Conservation (phyloP, 2,329 filamentous ascomycete genomes). For the Alternaria ventricosa region DNA sequence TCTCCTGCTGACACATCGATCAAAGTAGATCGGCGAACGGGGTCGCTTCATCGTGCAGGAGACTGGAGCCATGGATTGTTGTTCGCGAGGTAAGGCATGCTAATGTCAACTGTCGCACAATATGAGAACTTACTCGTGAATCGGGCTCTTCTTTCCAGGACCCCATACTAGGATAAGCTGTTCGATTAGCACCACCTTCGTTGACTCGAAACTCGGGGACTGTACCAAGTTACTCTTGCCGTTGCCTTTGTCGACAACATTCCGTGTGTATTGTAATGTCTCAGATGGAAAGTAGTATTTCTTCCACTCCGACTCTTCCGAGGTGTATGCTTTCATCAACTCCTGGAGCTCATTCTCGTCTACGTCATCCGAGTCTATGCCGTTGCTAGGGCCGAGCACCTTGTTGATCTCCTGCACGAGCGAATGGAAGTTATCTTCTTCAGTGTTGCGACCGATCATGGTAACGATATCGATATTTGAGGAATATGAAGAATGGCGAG, state of each 20-base stretch:
- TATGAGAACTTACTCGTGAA: conserved; percentile 69
- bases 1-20: conserved; percentile 40
- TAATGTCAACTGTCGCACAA: conserved; percentile 18
- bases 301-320: conserved; percentile 72
- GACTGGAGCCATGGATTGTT: conserved; percentile 16
- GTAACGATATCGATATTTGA: conserved; percentile 5
- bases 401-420: conserved; percentile 77
- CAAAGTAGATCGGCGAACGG: conserved; percentile 32
- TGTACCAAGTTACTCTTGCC: conserved; percentile 76
- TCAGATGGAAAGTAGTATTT: conserved; percentile 76
- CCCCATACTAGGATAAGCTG: conserved; percentile 90
- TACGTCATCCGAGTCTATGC: conserved; percentile 81
- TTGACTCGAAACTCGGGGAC: conserved; percentile 6
- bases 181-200: conserved; percentile 9
- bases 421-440: conserved; percentile 62
- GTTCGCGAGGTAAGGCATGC: conserved; percentile 1
- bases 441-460: conserved; percentile 31
- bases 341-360: conserved; percentile 73
- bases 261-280: conserved; percentile 78
- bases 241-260: conserved; percentile 89
- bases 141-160: conserved; percentile 79
- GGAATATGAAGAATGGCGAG: neutral
- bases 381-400: conserved; percentile 79
- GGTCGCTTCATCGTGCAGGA: conserved; percentile 40
- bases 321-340: conserved; percentile 77